Evolutionary conservation across 108 stramenopile genomes (phyloP).

Genomic region (Nannochloropsis salina): DNA sequence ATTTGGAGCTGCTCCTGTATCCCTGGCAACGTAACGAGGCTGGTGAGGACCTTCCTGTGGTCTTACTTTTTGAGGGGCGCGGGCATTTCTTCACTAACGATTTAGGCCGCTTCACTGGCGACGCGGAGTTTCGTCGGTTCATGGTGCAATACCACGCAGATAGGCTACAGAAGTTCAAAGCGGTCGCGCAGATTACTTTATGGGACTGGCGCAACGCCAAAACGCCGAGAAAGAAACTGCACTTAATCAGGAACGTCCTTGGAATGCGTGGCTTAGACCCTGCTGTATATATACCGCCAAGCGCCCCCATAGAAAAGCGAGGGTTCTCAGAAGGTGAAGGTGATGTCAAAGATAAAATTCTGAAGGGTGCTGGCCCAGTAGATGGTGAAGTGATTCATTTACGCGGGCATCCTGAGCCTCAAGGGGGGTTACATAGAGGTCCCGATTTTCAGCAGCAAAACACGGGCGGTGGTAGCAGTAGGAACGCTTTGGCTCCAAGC

Average conservation of each 20-base stretch:
- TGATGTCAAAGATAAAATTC: too few species aligned
- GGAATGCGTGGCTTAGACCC: neutral
- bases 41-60: neutral
- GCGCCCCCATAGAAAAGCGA: too few species aligned
- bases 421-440: too few species aligned
- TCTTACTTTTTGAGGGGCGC: neutral
- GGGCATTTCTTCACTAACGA: slow-evolving; percentile 8
- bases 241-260: neutral
- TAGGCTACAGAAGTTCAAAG: neutral
- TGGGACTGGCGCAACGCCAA: slow-evolving; percentile 5
- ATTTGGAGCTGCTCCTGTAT: neutral
- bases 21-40: neutral
- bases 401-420: too few species aligned
- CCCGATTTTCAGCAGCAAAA: too few species aligned
- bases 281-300: neutral
- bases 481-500: too few species aligned
- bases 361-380: too few species aligned
- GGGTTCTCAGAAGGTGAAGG: too few species aligned
- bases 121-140: neutral
- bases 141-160: neutral
- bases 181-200: neutral
- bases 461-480: too few species aligned
- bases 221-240: neutral
- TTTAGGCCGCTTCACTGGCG: neutral
- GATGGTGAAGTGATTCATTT: too few species aligned